Evolutionary conservation across 2,329 filamentous ascomycete genomes (phyloP).

Genomic region (Pseudopithomyces maydicus): DNA sequence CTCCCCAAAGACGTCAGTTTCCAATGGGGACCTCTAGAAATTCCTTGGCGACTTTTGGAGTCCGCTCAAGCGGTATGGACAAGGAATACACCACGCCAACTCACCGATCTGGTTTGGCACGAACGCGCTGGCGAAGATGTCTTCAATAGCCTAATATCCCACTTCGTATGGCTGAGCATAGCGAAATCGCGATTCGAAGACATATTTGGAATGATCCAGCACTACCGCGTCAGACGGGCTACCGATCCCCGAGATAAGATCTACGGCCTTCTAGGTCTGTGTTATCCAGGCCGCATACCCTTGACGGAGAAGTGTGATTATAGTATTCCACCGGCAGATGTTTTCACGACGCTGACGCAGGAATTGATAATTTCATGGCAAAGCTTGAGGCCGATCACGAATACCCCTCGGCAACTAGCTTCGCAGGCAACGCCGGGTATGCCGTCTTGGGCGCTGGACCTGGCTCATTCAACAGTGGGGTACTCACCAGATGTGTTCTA

Average conservation of each 20-base stretch:
- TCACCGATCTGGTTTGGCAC: not conserved
- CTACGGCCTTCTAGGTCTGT: not conserved
- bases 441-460: not conserved
- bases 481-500: not conserved
- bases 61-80: not conserved
- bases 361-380: not conserved
- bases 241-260: not conserved
- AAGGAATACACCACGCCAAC: not conserved
- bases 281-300: not conserved
- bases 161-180: not conserved
- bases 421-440: not conserved
- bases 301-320: not conserved
- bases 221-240: not conserved
- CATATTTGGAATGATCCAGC: not conserved
- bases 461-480: not conserved
- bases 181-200: not conserved
- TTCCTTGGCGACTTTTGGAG: not conserved
- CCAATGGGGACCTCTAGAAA: not conserved
- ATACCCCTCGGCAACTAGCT: not conserved
- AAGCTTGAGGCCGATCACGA: not conserved
- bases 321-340: not conserved
- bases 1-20: not conserved
- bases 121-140: not conserved
- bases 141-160: not conserved
- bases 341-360: not conserved